These are phyloP conservation scores for Microdochium trichocladiopsis DNA, from an alignment of 2,329 filamentous ascomycete species.

Conservation along the genomic window DNA sequence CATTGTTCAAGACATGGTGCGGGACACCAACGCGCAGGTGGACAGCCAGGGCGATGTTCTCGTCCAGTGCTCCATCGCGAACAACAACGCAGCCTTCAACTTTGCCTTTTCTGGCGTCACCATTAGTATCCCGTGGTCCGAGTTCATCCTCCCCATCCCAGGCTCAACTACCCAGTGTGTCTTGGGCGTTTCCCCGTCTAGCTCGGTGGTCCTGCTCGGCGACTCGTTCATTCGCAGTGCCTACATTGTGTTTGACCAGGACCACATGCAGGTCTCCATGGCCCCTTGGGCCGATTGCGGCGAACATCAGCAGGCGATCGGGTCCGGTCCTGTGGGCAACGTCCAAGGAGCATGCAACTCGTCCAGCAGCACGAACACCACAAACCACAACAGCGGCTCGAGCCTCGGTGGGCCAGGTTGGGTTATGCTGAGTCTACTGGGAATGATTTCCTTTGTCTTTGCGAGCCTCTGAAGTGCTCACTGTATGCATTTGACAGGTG, in stretches of 20 bases:
- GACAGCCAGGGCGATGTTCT: conserved; percentile 32
- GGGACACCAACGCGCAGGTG: conserved; percentile 37
- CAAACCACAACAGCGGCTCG: neutral
- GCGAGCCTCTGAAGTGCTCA: neutral
- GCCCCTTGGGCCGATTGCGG: conserved; percentile 30
- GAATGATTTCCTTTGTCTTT: neutral
- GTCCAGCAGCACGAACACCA: neutral
- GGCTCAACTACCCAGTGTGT: conserved; percentile 2
- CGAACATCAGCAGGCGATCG: conserved; percentile 26
- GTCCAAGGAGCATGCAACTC: neutral
- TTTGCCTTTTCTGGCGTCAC: conserved; percentile 20
- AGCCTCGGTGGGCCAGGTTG: neutral
- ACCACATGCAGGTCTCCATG: conserved; percentile 29
- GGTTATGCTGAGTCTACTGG: neutral
- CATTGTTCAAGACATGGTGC: conserved; percentile 38
- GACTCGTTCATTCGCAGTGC: conserved; percentile 37
- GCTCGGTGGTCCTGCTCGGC: conserved; percentile 23
- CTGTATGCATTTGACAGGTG: too few relatives aligned
- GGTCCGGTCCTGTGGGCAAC: conserved; percentile 23
- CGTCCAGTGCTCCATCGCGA: conserved; percentile 34
- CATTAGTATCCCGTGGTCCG: conserved; percentile 9
- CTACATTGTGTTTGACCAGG: conserved; percentile 35
- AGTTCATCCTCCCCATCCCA: conserved; percentile 7
- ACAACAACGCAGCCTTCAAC: conserved; percentile 32
- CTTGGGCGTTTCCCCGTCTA: conserved; percentile 8